Evolutionary conservation across 257 asterid species (phyloP), one percentile per base, ranked within the genome.

Genomic region (Solanum okadae): DNA sequence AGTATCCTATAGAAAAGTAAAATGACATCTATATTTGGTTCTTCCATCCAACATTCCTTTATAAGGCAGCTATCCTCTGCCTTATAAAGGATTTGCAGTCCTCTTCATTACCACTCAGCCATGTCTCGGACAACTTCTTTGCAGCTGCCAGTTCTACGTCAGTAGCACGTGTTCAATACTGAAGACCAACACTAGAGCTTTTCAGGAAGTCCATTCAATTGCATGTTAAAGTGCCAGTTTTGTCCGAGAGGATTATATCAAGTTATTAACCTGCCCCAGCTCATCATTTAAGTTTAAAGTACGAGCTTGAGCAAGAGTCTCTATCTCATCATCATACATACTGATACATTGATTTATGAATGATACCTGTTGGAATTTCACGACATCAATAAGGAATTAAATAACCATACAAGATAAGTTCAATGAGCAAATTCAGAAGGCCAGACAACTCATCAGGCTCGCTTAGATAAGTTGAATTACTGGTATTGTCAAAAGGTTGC

Each of bases 151-250:
- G 93, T 90, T 96, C 98, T 52, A 96, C 96, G 77, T 94, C 98
- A 91, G 98, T 94, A 88, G 96, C 94, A 44, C 93, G 91, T 75
- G 90, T 92, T 20, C 98, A 98, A 34, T 94, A 96, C 40, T 96
- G 88, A 63, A 83, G 56, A 63, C 98, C 99, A 65, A 95, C 98
- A 90, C 95, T 94, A 71, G 98, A 96, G 92, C 98, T 95, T 90
- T 96, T 96, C 83, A 96, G 94, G 87, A 95, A 95, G 92, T 96
- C 98, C 98, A 96, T 96, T 90, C 94, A 98, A 91, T 96, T 95
- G 92, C 99, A 95, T 6, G 99, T 95, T 87, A 94, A 89, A 25
- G 99, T 96, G 86, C 98, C 98, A 5, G 98, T 96, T 94, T 96
- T 95, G 89, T 96, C 98, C 2, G 98, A 95, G 85, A 96, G 93